Evolutionary conservation across 495 filamentous ascomycete genomes (phyloP), one percentile per base, ranked within the genome.

Genomic region (Talaromyces adpressus): DNA sequence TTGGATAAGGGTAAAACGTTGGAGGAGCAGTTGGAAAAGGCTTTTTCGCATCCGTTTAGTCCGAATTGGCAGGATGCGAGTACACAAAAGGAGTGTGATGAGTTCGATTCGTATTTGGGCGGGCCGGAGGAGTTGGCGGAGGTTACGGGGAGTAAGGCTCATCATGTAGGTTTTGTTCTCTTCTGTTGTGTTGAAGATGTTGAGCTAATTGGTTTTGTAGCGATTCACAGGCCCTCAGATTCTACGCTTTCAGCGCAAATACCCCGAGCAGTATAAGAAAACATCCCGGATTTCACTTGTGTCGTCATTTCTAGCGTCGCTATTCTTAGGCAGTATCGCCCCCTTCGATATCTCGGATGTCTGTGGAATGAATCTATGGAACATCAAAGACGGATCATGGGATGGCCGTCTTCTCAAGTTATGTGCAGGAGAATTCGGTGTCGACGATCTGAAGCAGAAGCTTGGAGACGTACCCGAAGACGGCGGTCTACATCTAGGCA

Each of bases 141-240:
- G 27, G 86, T 84, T 4, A 96, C 93, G 8, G 94, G 94, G 12
- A 97, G 93, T 71, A 87, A 90, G 66, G 94, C 94, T 8, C 94
- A 98, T 79, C 93, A 96, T 75, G 92, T 96, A 80, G 79, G 85
- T 75, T 11, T n/a, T 4, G n/a, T 27, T 27, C 25, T 27, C 25
- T 27, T 27, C 4, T 4, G 25, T 27, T 27, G 27, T 29, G 27
- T 29, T 29, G 27, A 29, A 5, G 4, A 29, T 0, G 27, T 25
- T 30, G 41, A 57, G 30, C 67, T 65, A 12, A 59, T 51, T 20
- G 16, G 9, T 53, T 20, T n/a, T 63, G 14, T 66, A 98, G 91
- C 88, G 94, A 67, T 98, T 98, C 75, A 98, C 94, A n/a, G 94
- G 94, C 14, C 91, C 93, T 4, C 94, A 98, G 72, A 98, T 98